Evolutionary conservation across 225 moss, liverwort and hornwort species (phyloP).

Genomic region (Takakia lepidozioides): DNA sequence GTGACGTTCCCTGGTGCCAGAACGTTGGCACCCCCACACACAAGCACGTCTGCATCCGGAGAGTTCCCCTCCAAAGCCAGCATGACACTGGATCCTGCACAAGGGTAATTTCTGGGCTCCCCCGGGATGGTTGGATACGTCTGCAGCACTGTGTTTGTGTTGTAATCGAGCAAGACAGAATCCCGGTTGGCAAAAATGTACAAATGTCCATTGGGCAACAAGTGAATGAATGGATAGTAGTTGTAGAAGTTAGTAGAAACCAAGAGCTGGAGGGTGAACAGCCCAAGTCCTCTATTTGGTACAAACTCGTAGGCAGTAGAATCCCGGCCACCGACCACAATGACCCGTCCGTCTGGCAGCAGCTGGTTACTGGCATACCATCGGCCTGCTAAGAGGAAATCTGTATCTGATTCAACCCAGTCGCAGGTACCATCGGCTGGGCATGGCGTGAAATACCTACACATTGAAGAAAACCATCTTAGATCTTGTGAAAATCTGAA

Average conservation of each 20-base stretch:
- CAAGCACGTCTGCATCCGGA: conserved; percentile 15
- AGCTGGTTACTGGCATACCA: conserved; percentile 38
- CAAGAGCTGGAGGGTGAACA: conserved; percentile 26
- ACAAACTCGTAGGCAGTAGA: conserved; percentile 21
- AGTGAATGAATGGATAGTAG: conserved; percentile 34
- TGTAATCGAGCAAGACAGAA: conserved; percentile 25
- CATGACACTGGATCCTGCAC: conserved; percentile 33
- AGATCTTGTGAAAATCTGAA: not conserved
- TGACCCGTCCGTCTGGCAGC: conserved; percentile 30
- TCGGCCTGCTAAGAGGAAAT: conserved; percentile 10
- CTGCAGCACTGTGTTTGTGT: conserved; percentile 17
- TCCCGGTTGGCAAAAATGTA: conserved; percentile 25
- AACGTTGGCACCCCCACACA: conserved; percentile 14
- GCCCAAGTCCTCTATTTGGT: conserved; percentile 19
- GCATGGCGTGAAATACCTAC: conserved; percentile 23
- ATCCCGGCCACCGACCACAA: conserved; percentile 24
- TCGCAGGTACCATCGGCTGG: conserved; percentile 35
- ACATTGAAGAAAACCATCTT: conserved; percentile 1
- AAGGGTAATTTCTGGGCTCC: conserved; percentile 32
- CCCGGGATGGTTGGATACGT: conserved; percentile 29
- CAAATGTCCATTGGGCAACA: conserved; percentile 37
- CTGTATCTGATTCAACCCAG: conserved; percentile 14
- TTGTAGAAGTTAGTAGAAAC: conserved; percentile 9
- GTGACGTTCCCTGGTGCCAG: not conserved
- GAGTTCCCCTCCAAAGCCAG: conserved; percentile 11